Conservation (phyloP, 2,329 filamentous ascomycete species). For the Pestalotiopsis sp. region DNA sequence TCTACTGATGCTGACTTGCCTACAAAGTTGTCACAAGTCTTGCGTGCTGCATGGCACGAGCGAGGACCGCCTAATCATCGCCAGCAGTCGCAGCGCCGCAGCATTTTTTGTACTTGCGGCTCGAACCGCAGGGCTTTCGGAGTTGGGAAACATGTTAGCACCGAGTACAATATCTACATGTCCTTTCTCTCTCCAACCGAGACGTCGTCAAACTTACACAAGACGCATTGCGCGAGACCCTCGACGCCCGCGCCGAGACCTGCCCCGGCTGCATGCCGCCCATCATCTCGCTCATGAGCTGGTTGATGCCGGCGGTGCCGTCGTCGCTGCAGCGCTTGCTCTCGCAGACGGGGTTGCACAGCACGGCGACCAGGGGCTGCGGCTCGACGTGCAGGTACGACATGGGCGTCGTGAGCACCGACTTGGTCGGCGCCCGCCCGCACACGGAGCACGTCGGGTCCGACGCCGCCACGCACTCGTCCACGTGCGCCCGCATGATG, state of each 20-base stretch:
- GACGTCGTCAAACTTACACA: not conserved
- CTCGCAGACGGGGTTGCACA: constrained; percentile 16
- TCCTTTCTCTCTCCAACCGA: not conserved
- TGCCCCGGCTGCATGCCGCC: constrained; percentile 8
- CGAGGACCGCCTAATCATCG: not conserved
- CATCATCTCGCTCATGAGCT: constrained; percentile 8
- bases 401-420: constrained; percentile 15
- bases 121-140: not conserved
- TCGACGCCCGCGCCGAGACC: not conserved
- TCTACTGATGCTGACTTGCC: not conserved
- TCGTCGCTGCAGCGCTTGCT: not conserved
- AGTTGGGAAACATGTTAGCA: not conserved
- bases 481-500: constrained; percentile 13
- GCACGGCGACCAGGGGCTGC: constrained; percentile 12
- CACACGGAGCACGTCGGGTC: constrained; percentile 7
- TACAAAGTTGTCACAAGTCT: not conserved
- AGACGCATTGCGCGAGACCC: not conserved
- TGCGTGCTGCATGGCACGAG: not conserved
- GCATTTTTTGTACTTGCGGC: constrained; percentile 8
- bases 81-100: not conserved
- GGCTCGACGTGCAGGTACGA: constrained; percentile 16
- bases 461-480: constrained; percentile 13
- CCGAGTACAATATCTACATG: too few species aligned
- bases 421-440: constrained; percentile 1
- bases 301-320: constrained; percentile 9